Conservation (phyloP, 1,284 basidiomycete species). For the Gymnopus androsaceus region DNA sequence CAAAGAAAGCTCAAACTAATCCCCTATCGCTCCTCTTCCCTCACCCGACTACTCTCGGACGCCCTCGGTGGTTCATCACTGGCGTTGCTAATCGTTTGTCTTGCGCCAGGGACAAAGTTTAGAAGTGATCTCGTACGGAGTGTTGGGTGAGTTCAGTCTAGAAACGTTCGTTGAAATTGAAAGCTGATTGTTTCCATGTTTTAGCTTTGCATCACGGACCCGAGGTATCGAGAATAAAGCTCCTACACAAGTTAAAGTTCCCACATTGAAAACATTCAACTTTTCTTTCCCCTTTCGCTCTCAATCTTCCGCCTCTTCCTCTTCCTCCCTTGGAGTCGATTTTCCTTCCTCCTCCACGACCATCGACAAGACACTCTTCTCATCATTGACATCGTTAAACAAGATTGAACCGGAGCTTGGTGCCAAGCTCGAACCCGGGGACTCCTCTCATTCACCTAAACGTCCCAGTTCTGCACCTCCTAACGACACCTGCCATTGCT, state of each 20-base stretch:
- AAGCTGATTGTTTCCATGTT: slow-evolving; percentile 24
- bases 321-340: no score
- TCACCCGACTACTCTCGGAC: slow-evolving; percentile 82
- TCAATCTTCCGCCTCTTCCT: neutral
- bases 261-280: slow-evolving; percentile 48
- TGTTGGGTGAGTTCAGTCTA: slow-evolving; percentile 59
- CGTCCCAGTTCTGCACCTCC: no score
- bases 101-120: slow-evolving; percentile 79
- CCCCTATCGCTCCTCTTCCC: slow-evolving; percentile 82
- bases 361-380: no score
- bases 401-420: neutral
- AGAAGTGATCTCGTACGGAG: slow-evolving; percentile 64
- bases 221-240: neutral
- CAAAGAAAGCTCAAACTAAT: slow-evolving; percentile 41
- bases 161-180: slow-evolving; percentile 37
- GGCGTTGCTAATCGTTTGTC: slow-evolving; percentile 79
- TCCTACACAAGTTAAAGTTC: slow-evolving; percentile 39
- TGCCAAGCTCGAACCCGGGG: neutral
- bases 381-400: no score
- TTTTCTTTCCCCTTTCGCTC: slow-evolving; percentile 21
- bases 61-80: slow-evolving; percentile 78
- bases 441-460: no score
- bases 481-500: no score
- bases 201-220: slow-evolving; percentile 4
- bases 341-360: no score